A percentile compares a stretch with the other conserved stretches of the same genome.
These are phyloP conservation scores for Eucalyptus globulus DNA, from an alignment of 345 rosid species.

Conservation along the genomic window DNA sequence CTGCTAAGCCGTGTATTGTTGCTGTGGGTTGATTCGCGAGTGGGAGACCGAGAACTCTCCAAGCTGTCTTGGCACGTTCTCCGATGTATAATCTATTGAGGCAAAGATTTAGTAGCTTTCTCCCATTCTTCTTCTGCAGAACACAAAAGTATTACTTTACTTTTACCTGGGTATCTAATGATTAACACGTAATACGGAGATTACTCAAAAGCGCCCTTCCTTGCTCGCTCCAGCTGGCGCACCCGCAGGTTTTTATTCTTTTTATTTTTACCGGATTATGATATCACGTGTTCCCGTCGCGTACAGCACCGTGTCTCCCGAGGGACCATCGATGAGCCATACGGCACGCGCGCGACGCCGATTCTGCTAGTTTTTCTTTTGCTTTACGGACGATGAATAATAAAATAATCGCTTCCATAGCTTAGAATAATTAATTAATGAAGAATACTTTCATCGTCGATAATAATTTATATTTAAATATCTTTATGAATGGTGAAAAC, in stretches of 20 bases:
- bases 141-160: background rate
- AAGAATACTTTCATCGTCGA: fast-evolving
- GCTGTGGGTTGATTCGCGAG: background rate
- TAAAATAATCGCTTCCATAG: too few species aligned
- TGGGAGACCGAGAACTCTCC: background rate
- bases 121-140: background rate
- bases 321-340: background rate
- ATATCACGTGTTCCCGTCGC: background rate
- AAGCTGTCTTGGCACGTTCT: background rate
- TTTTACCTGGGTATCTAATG: background rate
- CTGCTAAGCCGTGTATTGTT: background rate
- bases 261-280: background rate
- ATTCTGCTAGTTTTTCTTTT: background rate
- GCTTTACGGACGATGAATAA: background rate
- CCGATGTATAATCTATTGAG: background rate
- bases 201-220: background rate
- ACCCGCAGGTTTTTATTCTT: background rate
- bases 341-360: background rate
- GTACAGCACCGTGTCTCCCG: background rate
- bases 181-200: background rate
- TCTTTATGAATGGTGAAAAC: fast-evolving
- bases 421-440: too few species aligned
- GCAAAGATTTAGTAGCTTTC: background rate
- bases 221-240: background rate
- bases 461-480: too few species aligned